These are phyloP conservation scores for Raphanus hybrid DNA, from an alignment of 441 rosid species.

Conservation along the genomic window DNA sequence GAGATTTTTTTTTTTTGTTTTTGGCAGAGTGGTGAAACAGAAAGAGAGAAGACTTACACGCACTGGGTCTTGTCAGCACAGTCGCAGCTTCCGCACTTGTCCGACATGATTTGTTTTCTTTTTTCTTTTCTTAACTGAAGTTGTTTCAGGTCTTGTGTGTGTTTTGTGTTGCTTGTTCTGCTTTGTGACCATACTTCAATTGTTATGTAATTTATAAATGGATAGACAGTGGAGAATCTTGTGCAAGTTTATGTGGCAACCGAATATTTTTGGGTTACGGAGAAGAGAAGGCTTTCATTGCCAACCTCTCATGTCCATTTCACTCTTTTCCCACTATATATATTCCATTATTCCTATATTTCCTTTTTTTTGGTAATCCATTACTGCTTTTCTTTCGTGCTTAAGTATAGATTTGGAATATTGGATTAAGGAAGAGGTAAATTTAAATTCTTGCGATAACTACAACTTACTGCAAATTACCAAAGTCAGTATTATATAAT, in stretches of 20 bases:
- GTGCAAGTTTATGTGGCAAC: slow-evolving; percentile 7
- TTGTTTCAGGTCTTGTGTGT: slow-evolving; percentile 3
- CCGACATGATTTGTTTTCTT: slow-evolving; percentile 56
- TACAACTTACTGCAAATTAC: too few relatives aligned
- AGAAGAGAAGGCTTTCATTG: slow-evolving; percentile 43
- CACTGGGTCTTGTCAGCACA: slow-evolving; percentile 80
- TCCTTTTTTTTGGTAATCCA: neutral
- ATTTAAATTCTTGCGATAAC: too few relatives aligned
- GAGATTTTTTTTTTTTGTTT: neutral
- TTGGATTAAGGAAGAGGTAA: too few relatives aligned
- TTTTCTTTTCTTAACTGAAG: neutral
- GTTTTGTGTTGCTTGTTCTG: slow-evolving; percentile 28
- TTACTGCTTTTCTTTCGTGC: too few relatives aligned
- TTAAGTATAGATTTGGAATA: too few relatives aligned
- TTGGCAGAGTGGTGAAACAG: neutral
- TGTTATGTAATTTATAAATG: slow-evolving; percentile 49
- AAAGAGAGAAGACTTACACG: slow-evolving; percentile 53
- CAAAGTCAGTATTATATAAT: too few relatives aligned
- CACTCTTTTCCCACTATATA: slow-evolving; percentile 31
- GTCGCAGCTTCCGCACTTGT: slow-evolving; percentile 72
- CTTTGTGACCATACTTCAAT: slow-evolving; percentile 28
- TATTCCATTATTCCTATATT: slow-evolving; percentile 16
- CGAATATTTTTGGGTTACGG: slow-evolving; percentile 44
- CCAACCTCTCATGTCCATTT: slow-evolving; percentile 64
- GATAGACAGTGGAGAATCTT: slow-evolving; percentile 29